These are phyloP conservation scores for Mycena venus DNA, from an alignment of 768 basidiomycete genomes.

Conservation along the genomic window DNA sequence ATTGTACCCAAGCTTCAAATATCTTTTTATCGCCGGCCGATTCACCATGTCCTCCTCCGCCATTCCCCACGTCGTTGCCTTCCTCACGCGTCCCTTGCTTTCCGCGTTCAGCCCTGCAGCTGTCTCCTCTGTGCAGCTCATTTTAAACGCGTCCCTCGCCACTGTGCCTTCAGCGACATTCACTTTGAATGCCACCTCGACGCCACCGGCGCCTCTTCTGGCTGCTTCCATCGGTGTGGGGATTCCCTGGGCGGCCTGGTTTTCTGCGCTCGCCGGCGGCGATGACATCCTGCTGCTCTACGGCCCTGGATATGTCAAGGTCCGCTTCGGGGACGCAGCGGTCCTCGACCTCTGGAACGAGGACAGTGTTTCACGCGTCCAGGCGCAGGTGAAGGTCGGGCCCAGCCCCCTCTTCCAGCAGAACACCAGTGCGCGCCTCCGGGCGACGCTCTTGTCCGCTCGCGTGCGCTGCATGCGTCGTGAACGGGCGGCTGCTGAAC, in stretches of 20 bases:
- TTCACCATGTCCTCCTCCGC: constrained; percentile 26
- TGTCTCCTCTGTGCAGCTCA: constrained; percentile 19
- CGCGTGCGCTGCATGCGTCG: constrained; percentile 20
- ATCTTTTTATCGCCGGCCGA: constrained; percentile 7
- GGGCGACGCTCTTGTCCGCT: constrained; percentile 18
- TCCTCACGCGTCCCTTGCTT: constrained; percentile 30
- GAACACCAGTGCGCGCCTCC: constrained; percentile 18
- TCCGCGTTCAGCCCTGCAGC: not conserved
- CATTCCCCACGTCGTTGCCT: constrained; percentile 28
- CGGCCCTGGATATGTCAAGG: constrained; percentile 25
- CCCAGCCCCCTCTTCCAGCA: constrained; percentile 18
- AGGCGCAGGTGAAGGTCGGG: not conserved
- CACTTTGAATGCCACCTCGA: not conserved
- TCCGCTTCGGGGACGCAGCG: not conserved
- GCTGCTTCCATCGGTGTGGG: constrained; percentile 25
- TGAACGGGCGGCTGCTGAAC: not conserved
- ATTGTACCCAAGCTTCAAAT: not conserved
- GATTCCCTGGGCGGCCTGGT: constrained; percentile 24
- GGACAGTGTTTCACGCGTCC: constrained; percentile 4
- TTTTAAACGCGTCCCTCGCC: constrained; percentile 19
- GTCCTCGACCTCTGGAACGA: constrained; percentile 19
- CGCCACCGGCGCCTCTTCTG: not conserved
- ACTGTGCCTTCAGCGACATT: not conserved
- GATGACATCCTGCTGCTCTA: constrained; percentile 13
- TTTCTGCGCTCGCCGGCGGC: constrained; percentile 18